Base-by-base conservation (phyloP, 2,329 filamentous ascomycete species). In the Gaeumannomyces sp. region DNA sequence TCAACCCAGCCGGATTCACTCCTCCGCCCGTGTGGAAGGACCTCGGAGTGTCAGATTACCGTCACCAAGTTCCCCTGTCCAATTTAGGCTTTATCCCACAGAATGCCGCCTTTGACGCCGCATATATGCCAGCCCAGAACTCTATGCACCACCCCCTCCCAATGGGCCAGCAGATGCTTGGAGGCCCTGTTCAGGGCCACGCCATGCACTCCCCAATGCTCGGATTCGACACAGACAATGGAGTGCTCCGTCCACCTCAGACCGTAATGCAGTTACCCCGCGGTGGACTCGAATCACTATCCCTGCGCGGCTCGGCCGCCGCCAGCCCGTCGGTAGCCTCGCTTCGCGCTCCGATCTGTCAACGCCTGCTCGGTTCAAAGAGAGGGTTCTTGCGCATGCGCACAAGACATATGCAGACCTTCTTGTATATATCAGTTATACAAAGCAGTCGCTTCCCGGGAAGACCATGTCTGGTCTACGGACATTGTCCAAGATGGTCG, bases 351-450 rank as follows among this genome's bases (percentile, higher is more conserved):
- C 66, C 63, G 75, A 74, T 8, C 66, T 64, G 25, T 66, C 72
- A 22, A 71, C 75, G 4, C 74, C 75, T 22, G 64, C 72, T 22
- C 77, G 76, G 11, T 91, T 91, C 72, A 88, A 86, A 68, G 89
- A 92, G 68, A 89, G 86, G 68, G 85, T 85, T 2, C 76, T 93
- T 29, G 79, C 83, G 19, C 88, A 87, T 77, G 90, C 90, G n/a
- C 88, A 93, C 73, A 82, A 82, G 68, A 84, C 88, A 38, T 93
- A 93, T 74, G 80, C 90, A 61, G 88, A 92, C 68, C 81, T 94
- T 10, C 77, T 93, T 4, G 77, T 85, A 13, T 86, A 85, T 68
- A 79, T 91, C 8, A 86, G 90, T 67, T 82, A 85, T 63, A 80
- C 79, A 27, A 87, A 85, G 65, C 87, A 81, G 70, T 74, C 78